phyloP scores from a whole-genome alignment of 2,329 filamentous ascomycete species.

The Fusarium sp. region DNA sequence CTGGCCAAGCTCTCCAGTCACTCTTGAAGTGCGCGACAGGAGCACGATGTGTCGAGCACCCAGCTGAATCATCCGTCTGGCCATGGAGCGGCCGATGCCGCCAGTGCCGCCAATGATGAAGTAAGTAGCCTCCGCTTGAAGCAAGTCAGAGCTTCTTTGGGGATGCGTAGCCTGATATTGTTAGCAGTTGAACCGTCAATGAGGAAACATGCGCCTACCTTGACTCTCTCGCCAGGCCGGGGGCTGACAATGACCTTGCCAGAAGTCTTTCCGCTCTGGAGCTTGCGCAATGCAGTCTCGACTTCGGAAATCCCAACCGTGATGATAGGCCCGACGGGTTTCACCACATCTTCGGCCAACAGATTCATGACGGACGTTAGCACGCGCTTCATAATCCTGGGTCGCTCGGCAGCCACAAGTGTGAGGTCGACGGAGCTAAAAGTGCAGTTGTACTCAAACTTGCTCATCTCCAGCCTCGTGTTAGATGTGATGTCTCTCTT shows the following conservation, averaged over 20 bases:
- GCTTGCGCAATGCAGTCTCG: not conserved
- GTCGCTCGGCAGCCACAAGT: not conserved
- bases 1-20: not conserved
- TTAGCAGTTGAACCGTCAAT: not conserved
- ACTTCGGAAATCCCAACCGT: not conserved
- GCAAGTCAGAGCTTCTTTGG: not conserved
- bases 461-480: not conserved
- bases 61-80: conserved; percentile 58
- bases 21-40: conserved; percentile 37
- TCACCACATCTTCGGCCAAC: not conserved
- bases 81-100: conserved; percentile 58
- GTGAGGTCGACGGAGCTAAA: not conserved
- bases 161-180: not conserved
- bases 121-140: conserved; percentile 44
- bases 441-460: not conserved
- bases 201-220: not conserved
- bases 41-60: conserved; percentile 59
- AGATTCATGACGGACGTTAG: not conserved
- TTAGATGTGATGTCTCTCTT: not conserved
- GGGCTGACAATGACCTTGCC: not conserved
- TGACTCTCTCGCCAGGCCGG: not conserved
- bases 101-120: conserved; percentile 60
- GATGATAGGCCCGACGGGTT: not conserved
- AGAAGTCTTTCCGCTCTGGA: conserved; percentile 2
- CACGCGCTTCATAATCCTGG: not conserved